Conservation (phyloP, 306 rosid genomes). For the Cucurbita ficifolia region DNA sequence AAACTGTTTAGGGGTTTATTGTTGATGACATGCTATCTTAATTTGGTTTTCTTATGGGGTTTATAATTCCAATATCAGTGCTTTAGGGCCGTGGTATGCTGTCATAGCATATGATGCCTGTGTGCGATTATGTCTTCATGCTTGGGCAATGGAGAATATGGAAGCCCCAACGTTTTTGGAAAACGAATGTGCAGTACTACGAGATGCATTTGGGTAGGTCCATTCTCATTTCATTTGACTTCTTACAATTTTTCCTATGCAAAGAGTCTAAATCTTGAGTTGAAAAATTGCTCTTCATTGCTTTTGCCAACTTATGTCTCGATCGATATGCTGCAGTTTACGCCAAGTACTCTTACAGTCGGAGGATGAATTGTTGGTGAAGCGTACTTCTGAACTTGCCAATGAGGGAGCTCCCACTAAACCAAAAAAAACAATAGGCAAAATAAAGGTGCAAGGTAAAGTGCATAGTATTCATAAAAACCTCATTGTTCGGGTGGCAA, state of each 20-base stretch:
- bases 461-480: slow-evolving; percentile 7
- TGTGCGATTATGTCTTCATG: slow-evolving; percentile 93
- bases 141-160: slow-evolving; percentile 98
- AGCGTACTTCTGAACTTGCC: slow-evolving; percentile 57
- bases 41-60: not conserved
- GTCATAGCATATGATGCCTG: slow-evolving; percentile 94
- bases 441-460: slow-evolving; percentile 97
- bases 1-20: slow-evolving; percentile 3
- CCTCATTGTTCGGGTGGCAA: slow-evolving; percentile 1
- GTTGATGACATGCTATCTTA: not conserved
- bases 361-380: slow-evolving; percentile 76
- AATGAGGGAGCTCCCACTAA: slow-evolving; percentile 74
- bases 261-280: not conserved
- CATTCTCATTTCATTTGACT: slow-evolving; percentile 1
- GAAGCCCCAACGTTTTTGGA: slow-evolving; percentile 97
- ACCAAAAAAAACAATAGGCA: slow-evolving; percentile 77
- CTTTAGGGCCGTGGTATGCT: slow-evolving; percentile 89
- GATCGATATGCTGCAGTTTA: slow-evolving; percentile 35
- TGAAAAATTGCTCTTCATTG: not conserved
- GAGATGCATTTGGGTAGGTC: slow-evolving; percentile 83
- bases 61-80: slow-evolving; percentile 42
- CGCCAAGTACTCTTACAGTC: slow-evolving; percentile 74
- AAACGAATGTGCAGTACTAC: slow-evolving; percentile 75
- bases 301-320: not conserved
- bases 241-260: not conserved